Base-by-base conservation (phyloP, 306 rosid species). In the Boehmeria nivea region DNA sequence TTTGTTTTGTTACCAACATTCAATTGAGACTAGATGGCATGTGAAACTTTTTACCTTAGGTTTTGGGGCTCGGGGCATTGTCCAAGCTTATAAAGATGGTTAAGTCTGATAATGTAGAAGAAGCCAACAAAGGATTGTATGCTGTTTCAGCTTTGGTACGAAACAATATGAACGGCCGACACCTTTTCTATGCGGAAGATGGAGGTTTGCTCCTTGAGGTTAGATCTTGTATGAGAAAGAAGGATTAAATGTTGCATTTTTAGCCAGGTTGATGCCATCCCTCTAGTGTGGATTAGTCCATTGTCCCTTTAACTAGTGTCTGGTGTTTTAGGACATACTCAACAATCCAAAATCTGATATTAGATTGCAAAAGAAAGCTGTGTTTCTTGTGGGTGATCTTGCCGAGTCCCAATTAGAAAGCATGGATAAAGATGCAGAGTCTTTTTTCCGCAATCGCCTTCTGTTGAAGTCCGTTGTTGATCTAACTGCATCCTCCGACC, bases 391-490 rank as follows among this genome's bases (percentile, higher is more conserved):
- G 73, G 76, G 85, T 51, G 95, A 84, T 71, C 86, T 90, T 50
- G 83, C 86, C 4, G 82, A 66, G 72, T 67, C 51, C 73, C 97
- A 78, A 21, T 45, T 79, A 58, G 86, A 68, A 65, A 43, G 70
- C 58, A 7, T n/a, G n/a, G n/a, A n/a, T n/a, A n/a, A n/a, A n/a
- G n/a, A n/a, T n/a, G 82, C 74, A 70, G 72, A 34, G 4, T 69
- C 91, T 8, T 62, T 84, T 78, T 76, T 87, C 56, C 75, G 70
- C 36, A 65, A 69, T 60, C 74, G 47, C 40, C 19, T 59, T 76
- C 75, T 90, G 60, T 77, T 90, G 82, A 90, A 87, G 75, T 82
- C 91, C 4, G 65, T 87, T 51, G 91, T 90, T 61, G 91, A 82
- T 80, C 79, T 84, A 59, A 81, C 74, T 11, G 68, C 81, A 59